Evolutionary conservation across 306 rosid genomes (phyloP).

Genomic region (Cucurbita maxima): DNA sequence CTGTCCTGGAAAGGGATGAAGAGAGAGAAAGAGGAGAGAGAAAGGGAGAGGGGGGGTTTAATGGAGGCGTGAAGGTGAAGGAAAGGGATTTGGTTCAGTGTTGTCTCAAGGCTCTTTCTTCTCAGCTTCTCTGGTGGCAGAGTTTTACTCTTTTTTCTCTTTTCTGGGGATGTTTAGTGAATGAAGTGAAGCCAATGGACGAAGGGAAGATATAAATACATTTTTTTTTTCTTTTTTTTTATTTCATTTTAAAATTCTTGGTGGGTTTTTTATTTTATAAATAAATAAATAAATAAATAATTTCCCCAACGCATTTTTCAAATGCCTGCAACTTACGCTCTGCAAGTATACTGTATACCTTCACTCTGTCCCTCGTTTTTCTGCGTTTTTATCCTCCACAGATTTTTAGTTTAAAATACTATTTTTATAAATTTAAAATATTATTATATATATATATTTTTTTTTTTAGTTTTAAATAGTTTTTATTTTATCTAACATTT

Average conservation of each 20-base stretch:
- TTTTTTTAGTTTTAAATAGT: too few relatives aligned
- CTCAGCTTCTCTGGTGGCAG: slow-evolving; percentile 8
- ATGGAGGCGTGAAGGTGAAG: slow-evolving; percentile 69
- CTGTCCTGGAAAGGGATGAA: background rate
- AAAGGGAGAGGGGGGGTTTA: background rate
- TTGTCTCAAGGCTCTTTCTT: slow-evolving; percentile 43
- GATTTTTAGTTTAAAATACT: too few relatives aligned
- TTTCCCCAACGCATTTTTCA: background rate
- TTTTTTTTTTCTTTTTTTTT: background rate
- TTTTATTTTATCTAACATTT: too few relatives aligned
- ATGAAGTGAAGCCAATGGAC: background rate
- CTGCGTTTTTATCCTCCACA: background rate
- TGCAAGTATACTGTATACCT: background rate
- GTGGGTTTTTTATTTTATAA: background rate
- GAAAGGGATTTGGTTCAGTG: slow-evolving; percentile 46
- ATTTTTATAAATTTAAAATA: too few relatives aligned
- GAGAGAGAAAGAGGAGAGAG: background rate
- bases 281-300: too few relatives aligned
- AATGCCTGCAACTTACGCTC: background rate
- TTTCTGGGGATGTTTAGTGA: background rate
- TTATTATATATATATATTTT: too few relatives aligned
- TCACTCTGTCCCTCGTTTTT: background rate
- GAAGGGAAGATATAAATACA: background rate
- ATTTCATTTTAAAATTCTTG: too few relatives aligned
- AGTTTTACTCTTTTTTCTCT: background rate